Percentiles rank a stretch among this genome's conserved stretches.
phyloP scores from a whole-genome alignment of 2,329 filamentous ascomycete genomes.

The Cercospora sp. region DNA sequence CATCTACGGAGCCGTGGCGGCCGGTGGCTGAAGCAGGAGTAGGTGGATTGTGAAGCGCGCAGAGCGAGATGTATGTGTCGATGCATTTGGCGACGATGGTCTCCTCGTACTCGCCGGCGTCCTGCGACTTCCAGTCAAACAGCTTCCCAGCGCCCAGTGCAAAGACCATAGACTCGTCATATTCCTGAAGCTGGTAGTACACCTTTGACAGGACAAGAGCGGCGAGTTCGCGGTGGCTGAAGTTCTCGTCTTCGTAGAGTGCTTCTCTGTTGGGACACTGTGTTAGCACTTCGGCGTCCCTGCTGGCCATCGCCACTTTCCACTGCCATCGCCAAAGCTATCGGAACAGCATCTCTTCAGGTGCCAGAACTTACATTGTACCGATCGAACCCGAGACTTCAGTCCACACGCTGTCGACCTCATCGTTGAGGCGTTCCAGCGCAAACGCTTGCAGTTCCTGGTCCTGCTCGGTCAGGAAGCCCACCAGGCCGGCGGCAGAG shows the following conservation, averaged over 20 bases:
- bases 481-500: constrained; percentile 90
- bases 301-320: background rate
- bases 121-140: constrained; percentile 74
- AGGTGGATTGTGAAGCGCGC: constrained; percentile 59
- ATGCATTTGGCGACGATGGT: constrained; percentile 98
- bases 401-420: constrained; percentile 96
- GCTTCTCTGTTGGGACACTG: constrained; percentile 67
- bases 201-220: constrained; percentile 95
- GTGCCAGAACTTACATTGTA: constrained; percentile 72
- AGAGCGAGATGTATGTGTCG: constrained; percentile 91
- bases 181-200: constrained; percentile 97
- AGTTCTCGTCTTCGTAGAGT: constrained; percentile 93
- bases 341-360: background rate
- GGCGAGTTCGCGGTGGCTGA: constrained; percentile 89
- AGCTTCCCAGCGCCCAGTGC: constrained; percentile 91
- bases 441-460: constrained; percentile 92
- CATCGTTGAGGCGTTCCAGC: constrained; percentile 89
- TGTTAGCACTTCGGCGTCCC: constrained; percentile 23
- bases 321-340: background rate
- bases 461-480: constrained; percentile 93
- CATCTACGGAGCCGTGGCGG: constrained; percentile 57
- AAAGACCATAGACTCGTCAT: constrained; percentile 99
- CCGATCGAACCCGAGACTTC: constrained; percentile 90
- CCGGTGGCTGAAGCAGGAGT: constrained; percentile 31
- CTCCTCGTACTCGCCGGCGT: constrained; percentile 93